These are phyloP conservation scores for Aspergillus chevalieri DNA, from an alignment of 2,329 filamentous ascomycete genomes.

Conservation along the genomic window DNA sequence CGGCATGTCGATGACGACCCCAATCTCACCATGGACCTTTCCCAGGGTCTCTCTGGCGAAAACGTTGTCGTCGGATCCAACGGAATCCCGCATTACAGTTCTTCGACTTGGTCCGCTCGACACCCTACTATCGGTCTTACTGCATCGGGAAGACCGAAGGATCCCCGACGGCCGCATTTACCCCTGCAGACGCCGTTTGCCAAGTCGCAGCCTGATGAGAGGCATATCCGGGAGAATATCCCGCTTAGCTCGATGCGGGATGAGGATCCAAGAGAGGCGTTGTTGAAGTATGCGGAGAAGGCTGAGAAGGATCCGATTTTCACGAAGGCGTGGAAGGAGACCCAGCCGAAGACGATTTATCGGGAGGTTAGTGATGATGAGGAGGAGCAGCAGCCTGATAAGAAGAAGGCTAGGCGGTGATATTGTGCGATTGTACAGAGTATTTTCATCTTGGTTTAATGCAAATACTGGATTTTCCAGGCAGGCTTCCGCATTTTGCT, in stretches of 20 bases:
- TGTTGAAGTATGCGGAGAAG: conserved; percentile 91
- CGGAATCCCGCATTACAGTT: conserved; percentile 69
- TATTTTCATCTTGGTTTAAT: too few species aligned
- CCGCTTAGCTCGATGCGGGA: conserved; percentile 89
- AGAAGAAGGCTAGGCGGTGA: conserved; percentile 46
- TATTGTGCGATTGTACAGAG: too few species aligned
- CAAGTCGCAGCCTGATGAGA: conserved; percentile 82
- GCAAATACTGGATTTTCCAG: too few species aligned
- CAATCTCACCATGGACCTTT: conserved; percentile 75
- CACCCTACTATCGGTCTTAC: conserved; percentile 70
- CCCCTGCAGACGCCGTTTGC: conserved; percentile 83
- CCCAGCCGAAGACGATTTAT: conserved; percentile 88
- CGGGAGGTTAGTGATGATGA: conserved; percentile 84
- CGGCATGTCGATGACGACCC: conserved; percentile 93
- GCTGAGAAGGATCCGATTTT: conserved; percentile 91
- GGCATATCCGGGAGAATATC: conserved; percentile 81
- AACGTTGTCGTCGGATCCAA: conserved; percentile 65
- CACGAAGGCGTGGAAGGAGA: conserved; percentile 86
- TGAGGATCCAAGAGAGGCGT: conserved; percentile 87
- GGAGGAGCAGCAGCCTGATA: conserved; percentile 61
- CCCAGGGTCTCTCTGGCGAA: conserved; percentile 75
- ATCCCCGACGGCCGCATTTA: conserved; percentile 78
- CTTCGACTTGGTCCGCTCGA: conserved; percentile 54
- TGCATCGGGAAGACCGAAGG: conserved; percentile 67
- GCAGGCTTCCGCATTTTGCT: too few species aligned